Base-by-base conservation (phyloP, 495 filamentous ascomycete species). In the Cercophora samala region DNA sequence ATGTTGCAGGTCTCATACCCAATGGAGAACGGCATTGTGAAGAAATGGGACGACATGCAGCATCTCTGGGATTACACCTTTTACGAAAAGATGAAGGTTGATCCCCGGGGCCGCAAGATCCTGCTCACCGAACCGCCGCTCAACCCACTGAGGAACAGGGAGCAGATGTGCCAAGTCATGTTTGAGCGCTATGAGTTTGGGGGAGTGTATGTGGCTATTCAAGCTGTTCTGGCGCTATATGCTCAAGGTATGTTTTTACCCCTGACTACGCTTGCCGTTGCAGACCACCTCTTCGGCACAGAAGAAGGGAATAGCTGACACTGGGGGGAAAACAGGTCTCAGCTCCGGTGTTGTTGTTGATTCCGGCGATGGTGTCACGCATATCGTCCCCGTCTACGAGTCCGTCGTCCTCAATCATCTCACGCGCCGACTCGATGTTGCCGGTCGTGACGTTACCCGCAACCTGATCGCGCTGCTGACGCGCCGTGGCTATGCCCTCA, bases 41-140 rank as follows among this genome's bases (percentile, higher is more conserved):
- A 98, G 86, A 91, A 90, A 72, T 99, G 96, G 96, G 95, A 98
- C 72, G 96, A 99, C 79, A 97, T 98, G 94, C 90, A 96, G 81
- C 95, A 98, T 75, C 86, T 99, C 60, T 99, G 96, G 96, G 93
- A 99, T 82, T 98, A 93, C 79, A 98, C 95, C 54, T 98, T 99
- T 79, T 88, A 85, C 77, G 95, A 98, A 74, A 97, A 97, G 86
- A 89, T 99, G 87, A 87, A 91, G 76, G 85, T 99, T 74, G 90
- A 98, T 75, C 87, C 95, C 21, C 89, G 88, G 55, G 93, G 90
- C 67, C 90, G 93, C 77, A 99, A 99, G 84, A 98, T 99, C 80
- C 87, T 99, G 69, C 88, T 99, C 67, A 99, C 95, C 53, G 95
- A 99, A 80, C 95, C 95, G 22, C 95, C 95, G 5, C 95, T 97